A percentile compares a stretch with the other conserved stretches of the same genome.
phyloP scores from a whole-genome alignment of 371 early-diverging fungal genomes.

The Phascolomyces articulosus region DNA sequence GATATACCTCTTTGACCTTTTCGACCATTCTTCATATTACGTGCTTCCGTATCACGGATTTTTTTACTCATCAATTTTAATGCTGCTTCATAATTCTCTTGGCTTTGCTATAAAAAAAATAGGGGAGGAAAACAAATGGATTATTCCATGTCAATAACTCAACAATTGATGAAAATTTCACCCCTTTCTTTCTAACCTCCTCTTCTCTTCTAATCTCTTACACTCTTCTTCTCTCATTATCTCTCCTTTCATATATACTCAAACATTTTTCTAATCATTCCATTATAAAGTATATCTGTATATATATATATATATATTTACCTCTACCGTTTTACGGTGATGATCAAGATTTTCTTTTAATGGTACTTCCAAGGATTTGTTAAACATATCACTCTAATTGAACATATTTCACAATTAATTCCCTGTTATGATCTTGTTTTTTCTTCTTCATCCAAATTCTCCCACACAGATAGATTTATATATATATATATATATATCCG shows the following conservation, averaged over 20 bases:
- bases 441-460: not conserved
- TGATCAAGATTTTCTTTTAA: slow-evolving; percentile 49
- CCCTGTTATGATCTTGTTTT: not conserved
- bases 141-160: no score
- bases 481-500: no score
- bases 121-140: no score
- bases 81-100: slow-evolving; percentile 51
- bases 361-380: slow-evolving; percentile 52
- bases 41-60: slow-evolving; percentile 56
- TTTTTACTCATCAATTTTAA: slow-evolving; percentile 51
- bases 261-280: no score
- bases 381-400: slow-evolving; percentile 45
- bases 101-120: slow-evolving; percentile 30
- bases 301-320: no score
- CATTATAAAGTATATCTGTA: no score
- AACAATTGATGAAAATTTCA: no score
- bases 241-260: no score
- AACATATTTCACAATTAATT: not conserved
- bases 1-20: slow-evolving; percentile 50
- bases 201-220: not conserved
- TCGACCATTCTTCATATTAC: slow-evolving; percentile 46
- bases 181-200: not conserved
- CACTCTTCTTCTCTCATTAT: no score
- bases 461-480: not conserved
- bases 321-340: slow-evolving; percentile 47